Base-by-base conservation (phyloP, 352 stramenopile genomes). In the Phytophthora europaea region DNA sequence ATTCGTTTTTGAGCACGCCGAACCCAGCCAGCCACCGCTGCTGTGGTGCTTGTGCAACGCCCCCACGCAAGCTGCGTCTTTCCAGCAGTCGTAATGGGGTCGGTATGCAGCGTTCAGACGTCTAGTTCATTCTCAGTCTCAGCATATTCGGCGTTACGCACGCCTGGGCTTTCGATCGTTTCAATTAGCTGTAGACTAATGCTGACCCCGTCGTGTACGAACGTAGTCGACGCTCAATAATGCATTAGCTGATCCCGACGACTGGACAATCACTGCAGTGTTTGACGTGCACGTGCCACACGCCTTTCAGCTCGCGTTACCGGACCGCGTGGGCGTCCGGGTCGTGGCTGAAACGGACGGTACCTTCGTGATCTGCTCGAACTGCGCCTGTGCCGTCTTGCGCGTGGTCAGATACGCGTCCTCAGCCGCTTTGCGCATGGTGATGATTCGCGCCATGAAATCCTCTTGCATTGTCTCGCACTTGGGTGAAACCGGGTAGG, bases 361-460 rank as follows among this genome's bases (percentile, higher is more conserved):
- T 15, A n/a, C 61, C 38, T 38, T 71, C 48, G 62, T 59, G n/a
- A 73, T 26, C 61, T 73, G 56, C 47, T 70, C 67, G 20, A 65
- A 47, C 8, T 71, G 51, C 36, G 67, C 62, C 23, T 67, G 56
- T 10, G 63, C 71, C 26, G 66, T 71, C 61, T 48, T 70, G 23
- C 55, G 65, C 40, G 70, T 79, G 15, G 66, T 87, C 67, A 85
- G 64, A 73, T 89, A 91, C 28, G 84, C 83, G 18, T 71, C 81
- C 64, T 92, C 85, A 13, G 82, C 82, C 23, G 82, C 73, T 62
- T 83, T 80, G 28, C 76, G 83, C 73, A 92, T 75, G 28, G 88
- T 79, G 38, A 85, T 80, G 67, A 90, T 89, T 57, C 85, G 85
- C 33, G 84, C 74, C 62, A 81, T 72, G 52, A 81, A 55, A 4